These are phyloP conservation scores for Termitomyces bulborhizus DNA, from an alignment of 768 basidiomycete genomes.

Conservation along the genomic window DNA sequence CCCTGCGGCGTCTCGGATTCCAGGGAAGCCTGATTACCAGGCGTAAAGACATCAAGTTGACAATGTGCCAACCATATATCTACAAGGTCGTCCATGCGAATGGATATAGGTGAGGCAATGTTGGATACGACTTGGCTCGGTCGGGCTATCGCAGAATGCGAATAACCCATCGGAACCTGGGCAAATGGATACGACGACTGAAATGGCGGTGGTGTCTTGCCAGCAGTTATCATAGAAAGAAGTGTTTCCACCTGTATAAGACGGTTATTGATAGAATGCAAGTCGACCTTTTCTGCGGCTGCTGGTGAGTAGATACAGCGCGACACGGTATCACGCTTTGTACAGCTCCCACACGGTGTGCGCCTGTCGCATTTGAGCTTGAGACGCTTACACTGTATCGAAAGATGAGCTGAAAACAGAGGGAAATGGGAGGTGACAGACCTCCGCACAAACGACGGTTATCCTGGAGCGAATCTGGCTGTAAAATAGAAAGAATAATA, in stretches of 20 bases:
- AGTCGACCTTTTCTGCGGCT: conserved; percentile 82
- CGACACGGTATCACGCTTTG: conserved; percentile 69
- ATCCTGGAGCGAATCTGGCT: conserved; percentile 72
- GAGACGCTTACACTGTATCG: conserved; percentile 71
- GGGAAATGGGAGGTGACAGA: conserved; percentile 17
- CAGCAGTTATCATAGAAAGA: conserved; percentile 42
- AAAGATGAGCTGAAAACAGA: conserved; percentile 6
- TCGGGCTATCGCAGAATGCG: conserved; percentile 21
- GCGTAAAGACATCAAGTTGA: conserved; percentile 21
- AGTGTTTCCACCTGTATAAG: conserved; percentile 64
- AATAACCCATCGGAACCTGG: conserved; percentile 9
- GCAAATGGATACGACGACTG: conserved; percentile 29
- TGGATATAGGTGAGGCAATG: conserved; percentile 41
- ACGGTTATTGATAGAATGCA: conserved; percentile 80
- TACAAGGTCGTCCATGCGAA: conserved; percentile 51
- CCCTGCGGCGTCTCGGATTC: conserved; percentile 3
- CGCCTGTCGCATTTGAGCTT: conserved; percentile 83
- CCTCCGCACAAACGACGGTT: conserved; percentile 81
- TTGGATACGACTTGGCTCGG: conserved; percentile 27
- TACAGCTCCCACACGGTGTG: conserved; percentile 70
- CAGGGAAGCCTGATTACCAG: not conserved
- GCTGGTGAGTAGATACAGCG: conserved; percentile 77
- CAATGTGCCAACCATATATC: conserved; percentile 58
- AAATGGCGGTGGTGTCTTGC: conserved; percentile 29
- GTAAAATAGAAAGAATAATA: conserved; percentile 2